A percentile compares a stretch with the other conserved stretches of the same genome.
These are phyloP conservation scores for Vaccinium macrocarpon DNA, from an alignment of 148 eudicot genomes.

Conservation along the genomic window DNA sequence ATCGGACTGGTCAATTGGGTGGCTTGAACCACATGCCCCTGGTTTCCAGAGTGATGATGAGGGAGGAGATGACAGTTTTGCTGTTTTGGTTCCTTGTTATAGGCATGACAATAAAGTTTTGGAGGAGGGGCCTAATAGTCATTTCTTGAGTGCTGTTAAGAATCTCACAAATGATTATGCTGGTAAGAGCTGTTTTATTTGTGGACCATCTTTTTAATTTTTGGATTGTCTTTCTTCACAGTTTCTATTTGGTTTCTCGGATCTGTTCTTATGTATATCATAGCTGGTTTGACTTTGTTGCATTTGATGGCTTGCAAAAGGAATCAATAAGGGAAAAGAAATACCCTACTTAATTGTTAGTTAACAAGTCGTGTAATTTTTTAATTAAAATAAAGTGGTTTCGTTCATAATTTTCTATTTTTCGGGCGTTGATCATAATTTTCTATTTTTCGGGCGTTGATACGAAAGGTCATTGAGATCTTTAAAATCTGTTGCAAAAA, in stretches of 20 bases:
- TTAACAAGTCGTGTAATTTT: not conserved
- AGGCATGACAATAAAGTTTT: slow-evolving; percentile 34
- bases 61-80: slow-evolving; percentile 70
- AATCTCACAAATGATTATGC: not conserved
- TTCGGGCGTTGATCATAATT: not conserved
- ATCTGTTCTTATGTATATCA: not conserved
- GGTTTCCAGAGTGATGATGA: slow-evolving; percentile 87
- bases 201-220: not conserved
- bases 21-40: slow-evolving; percentile 91
- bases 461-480: not conserved
- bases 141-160: not conserved
- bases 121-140: slow-evolving; percentile 32
- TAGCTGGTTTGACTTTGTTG: not conserved
- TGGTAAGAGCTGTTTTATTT: not conserved
- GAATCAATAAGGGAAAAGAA: not conserved
- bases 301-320: not conserved
- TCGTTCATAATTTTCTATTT: not conserved
- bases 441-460: not conserved
- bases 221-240: not conserved
- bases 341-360: not conserved
- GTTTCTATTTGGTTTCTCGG: not conserved
- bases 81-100: slow-evolving; percentile 91
- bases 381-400: not conserved
- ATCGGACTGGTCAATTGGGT: slow-evolving; percentile 99
- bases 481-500: not conserved